Conservation (phyloP, 2,329 filamentous ascomycete genomes). For the Botryotinia globosa region DNA sequence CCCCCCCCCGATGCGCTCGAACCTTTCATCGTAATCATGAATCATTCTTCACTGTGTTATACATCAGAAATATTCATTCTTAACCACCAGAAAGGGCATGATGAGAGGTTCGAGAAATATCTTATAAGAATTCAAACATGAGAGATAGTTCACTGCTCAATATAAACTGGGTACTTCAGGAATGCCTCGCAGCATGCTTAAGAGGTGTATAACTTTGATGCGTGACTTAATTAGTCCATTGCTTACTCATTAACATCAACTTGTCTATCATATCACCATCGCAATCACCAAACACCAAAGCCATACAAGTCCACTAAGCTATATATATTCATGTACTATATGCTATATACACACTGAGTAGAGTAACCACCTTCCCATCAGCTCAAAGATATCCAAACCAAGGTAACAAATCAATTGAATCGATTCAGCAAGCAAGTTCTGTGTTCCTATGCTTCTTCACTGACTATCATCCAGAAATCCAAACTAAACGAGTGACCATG, state of each 20-base stretch:
- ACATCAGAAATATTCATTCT: neutral
- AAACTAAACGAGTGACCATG: neutral
- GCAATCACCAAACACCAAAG: neutral
- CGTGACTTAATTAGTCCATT: neutral
- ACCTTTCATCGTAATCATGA: neutral
- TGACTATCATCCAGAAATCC: neutral
- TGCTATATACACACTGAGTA: neutral
- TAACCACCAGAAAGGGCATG: neutral
- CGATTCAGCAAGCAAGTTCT: neutral
- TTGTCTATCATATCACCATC: neutral
- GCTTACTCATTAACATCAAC: neutral
- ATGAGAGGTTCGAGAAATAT: neutral
- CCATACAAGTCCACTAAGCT: neutral
- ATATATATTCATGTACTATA: neutral
- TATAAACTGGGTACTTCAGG: accelerated
- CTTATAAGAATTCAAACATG: neutral
- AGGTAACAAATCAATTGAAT: neutral
- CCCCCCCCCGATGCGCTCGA: too few species aligned
- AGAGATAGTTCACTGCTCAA: neutral
- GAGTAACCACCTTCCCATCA: neutral
- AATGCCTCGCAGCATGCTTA: neutral
- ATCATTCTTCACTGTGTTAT: neutral
- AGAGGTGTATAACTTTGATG: neutral
- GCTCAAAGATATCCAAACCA: neutral
- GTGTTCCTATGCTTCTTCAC: neutral